Percentiles rank a stretch among this genome's conserved stretches.
Conservation (phyloP, 352 stramenopile genomes). For the Plasmopara halstedii region DNA sequence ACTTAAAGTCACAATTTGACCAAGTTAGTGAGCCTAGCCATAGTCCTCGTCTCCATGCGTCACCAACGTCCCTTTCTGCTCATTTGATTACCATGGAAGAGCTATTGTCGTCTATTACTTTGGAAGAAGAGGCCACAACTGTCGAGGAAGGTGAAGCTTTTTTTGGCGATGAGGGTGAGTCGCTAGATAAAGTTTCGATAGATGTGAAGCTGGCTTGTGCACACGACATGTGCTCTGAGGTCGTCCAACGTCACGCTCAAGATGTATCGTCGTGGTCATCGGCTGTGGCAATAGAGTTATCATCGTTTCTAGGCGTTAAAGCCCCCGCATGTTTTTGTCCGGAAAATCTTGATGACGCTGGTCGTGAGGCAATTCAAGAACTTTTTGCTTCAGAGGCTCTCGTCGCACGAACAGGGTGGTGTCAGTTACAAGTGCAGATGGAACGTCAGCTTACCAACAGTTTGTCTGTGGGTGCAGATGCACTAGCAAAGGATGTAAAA, state of each 20-base stretch:
- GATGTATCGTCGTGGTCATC: slow-evolving; percentile 46
- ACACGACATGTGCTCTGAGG: slow-evolving; percentile 28
- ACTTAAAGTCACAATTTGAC: slow-evolving; percentile 68
- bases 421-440: slow-evolving; percentile 51
- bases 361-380: slow-evolving; percentile 31
- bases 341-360: slow-evolving; percentile 23
- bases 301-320: slow-evolving; percentile 37
- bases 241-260: slow-evolving; percentile 35
- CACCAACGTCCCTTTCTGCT: slow-evolving; percentile 6
- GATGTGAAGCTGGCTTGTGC: slow-evolving; percentile 32
- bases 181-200: slow-evolving; percentile 5
- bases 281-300: slow-evolving; percentile 35
- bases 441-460: slow-evolving; percentile 39
- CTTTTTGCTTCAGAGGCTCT: slow-evolving; percentile 39
- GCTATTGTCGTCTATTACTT: slow-evolving; percentile 23
- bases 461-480: slow-evolving; percentile 25
- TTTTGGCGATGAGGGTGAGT: slow-evolving; percentile 16
- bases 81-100: slow-evolving; percentile 38
- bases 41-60: slow-evolving; percentile 3
- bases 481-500: slow-evolving; percentile 39
- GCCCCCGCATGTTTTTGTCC: slow-evolving; percentile 36
- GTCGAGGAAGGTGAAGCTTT: slow-evolving; percentile 9
- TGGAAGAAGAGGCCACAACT: slow-evolving; percentile 16
- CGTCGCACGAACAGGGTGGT: slow-evolving; percentile 49
- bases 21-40: slow-evolving; percentile 33